Conservation (phyloP, 2,329 filamentous ascomycete genomes). For the Cladobotryum protrusum region DNA sequence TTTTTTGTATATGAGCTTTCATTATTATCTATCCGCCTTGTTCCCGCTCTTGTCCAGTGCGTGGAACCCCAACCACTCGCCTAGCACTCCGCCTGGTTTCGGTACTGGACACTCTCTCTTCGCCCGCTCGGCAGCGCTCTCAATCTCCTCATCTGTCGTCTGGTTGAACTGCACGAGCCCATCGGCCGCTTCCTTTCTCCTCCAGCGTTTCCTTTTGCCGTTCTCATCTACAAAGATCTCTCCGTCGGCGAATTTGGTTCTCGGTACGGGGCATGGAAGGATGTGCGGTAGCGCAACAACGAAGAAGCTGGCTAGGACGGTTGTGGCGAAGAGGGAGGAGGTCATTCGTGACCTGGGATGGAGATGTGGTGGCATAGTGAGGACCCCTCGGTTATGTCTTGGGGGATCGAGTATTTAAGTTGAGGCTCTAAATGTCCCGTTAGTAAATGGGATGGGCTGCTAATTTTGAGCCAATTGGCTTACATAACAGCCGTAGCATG, state of each 20-base stretch:
- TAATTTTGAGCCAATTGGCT: slow-evolving; percentile 9
- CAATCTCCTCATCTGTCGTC: slow-evolving; percentile 30
- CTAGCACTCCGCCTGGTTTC: slow-evolving; percentile 75
- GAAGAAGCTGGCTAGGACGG: slow-evolving; percentile 80
- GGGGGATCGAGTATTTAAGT: slow-evolving; percentile 2
- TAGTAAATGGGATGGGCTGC: neutral
- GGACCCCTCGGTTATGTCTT: slow-evolving; percentile 8
- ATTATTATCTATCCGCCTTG: slow-evolving; percentile 18
- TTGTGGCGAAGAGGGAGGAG: slow-evolving; percentile 91
- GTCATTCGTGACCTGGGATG: slow-evolving; percentile 93
- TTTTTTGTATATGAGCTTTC: slow-evolving; percentile 15
- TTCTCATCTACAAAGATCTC: slow-evolving; percentile 41
- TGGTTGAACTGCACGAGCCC: slow-evolving; percentile 44
- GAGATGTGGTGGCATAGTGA: slow-evolving; percentile 73
- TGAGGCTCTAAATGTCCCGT: neutral
- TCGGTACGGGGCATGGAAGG: slow-evolving; percentile 82
- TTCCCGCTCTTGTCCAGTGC: slow-evolving; percentile 10
- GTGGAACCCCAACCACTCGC: slow-evolving; percentile 67
- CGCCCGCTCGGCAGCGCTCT: slow-evolving; percentile 32
- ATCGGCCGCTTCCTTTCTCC: slow-evolving; percentile 30
- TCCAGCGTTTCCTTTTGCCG: slow-evolving; percentile 39
- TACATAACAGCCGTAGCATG: slow-evolving; percentile 18
- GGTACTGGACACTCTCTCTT: slow-evolving; percentile 84
- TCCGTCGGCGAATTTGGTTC: slow-evolving; percentile 68
- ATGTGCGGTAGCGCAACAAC: slow-evolving; percentile 88